Evolutionary conservation across 2,329 filamentous ascomycete species (phyloP), one percentile per base, ranked within the genome.

Genomic region (Talaromyces piceae): DNA sequence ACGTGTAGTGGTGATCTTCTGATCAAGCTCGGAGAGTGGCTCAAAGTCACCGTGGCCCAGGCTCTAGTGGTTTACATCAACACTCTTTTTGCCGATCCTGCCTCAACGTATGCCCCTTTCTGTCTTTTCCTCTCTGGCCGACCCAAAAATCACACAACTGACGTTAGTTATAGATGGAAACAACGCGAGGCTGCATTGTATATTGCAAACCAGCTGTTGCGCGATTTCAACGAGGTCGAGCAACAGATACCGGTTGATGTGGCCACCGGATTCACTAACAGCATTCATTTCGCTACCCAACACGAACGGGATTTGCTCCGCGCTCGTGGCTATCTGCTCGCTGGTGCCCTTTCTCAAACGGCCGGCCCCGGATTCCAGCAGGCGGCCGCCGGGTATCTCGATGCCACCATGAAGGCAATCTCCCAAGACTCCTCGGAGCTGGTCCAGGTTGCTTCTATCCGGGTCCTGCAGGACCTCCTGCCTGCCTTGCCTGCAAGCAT

Each of bases 21-120:
- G 25, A 90, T 95, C 70, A 96, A 95, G 72, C 77, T 95, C 53
- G 88, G 88, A 45, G 91, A 96, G 67, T 95, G 90, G 91, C 79
- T 95, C 49, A 82, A 84, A 58, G 77, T 81, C 49, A 82, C 81
- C 48, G 84, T 88, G 0, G 76, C 94, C 11, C 87, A 94, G 61
- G 88, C 86, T 5, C 77, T 96, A 37, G 82, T 91, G 53, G 79
- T 81, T 11, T 86, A 90, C 68, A 88, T 88, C 28, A 85, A 87
- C 64, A 76, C 78, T 5, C 75, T 94, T 0, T 95, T 94, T 65
- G 75, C 80, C 7, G 67, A 71, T 57, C 50, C 62, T 11, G 61
- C 64, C 30, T 61, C 63, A 28, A 65, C 66, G 67, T 72, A 65
- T 57, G 64, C 31, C 16, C 16, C 41, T 44, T 51, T 26, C 6